These are phyloP conservation scores for Cystobasidium slooffiae DNA, from an alignment of 1,284 basidiomycete species.

Conservation along the genomic window DNA sequence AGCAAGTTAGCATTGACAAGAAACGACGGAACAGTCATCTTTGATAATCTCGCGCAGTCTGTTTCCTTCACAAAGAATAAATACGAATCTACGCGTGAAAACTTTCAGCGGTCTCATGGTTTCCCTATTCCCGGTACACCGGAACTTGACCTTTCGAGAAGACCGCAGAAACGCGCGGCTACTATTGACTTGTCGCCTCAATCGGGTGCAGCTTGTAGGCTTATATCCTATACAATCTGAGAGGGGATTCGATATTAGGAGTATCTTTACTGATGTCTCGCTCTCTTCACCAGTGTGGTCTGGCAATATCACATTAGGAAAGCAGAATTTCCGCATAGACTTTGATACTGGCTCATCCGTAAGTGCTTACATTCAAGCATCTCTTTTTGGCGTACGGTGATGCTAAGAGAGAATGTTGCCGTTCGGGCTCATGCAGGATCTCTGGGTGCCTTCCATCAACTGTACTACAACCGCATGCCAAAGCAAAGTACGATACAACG, in stretches of 20 bases:
- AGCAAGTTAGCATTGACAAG: conserved; percentile 21
- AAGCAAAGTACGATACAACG: conserved; percentile 52
- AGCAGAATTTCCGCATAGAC: conserved; percentile 50
- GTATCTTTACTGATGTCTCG: background rate
- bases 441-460: conserved; percentile 53
- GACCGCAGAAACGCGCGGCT: conserved; percentile 2
- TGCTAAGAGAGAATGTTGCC: background rate
- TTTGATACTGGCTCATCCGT: conserved; percentile 53
- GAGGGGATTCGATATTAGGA: background rate
- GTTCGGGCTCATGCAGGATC: conserved; percentile 43
- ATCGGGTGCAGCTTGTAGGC: conserved; percentile 33
- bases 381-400: background rate
- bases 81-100: conserved; percentile 21
- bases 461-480: conserved; percentile 52
- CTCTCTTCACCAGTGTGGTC: conserved; percentile 49
- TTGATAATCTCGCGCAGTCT: conserved; percentile 36
- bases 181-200: conserved; percentile 19
- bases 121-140: conserved; percentile 31
- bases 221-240: background rate
- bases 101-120: conserved; percentile 37
- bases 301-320: conserved; percentile 50
- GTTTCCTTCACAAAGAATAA: conserved; percentile 40
- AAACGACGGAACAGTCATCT: conserved; percentile 27
- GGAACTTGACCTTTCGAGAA: conserved; percentile 20
- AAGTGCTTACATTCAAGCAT: background rate